Evolutionary conservation across 2,329 filamentous ascomycete species (phyloP), one percentile per base, ranked within the genome.

Genomic region (Intubia oerlemansii): DNA sequence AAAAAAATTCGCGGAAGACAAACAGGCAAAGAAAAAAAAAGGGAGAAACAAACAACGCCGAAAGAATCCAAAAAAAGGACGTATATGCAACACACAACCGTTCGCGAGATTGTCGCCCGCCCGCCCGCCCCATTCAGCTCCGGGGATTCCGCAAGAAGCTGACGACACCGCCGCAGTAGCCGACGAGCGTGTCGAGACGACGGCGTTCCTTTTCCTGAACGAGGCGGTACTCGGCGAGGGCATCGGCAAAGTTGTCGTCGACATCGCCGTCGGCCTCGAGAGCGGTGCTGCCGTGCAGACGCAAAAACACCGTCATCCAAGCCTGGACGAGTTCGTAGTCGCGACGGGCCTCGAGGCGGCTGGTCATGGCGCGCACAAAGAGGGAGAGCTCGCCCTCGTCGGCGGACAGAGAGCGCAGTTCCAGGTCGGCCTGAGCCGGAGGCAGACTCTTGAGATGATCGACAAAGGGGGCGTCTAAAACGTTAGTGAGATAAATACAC

Each of bases 281-380:
- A 2, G 17, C 28, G 10, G 27, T 24, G n/a, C 29, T 12, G 17
- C 34, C 33, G 49, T 95, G 85, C 23, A 92, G 54, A 27, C 73
- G 66, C 34, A 98, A 47, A 43, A 95, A 91, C 1, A 95, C 85
- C 2, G 76, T 73, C 82, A 98, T 95, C 85, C 88, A 98, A 1
- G 82, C 81, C 50, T 95, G 84, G 11, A 81, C 77, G 22, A 98
- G 61, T 51, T 98, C 88, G 49, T 91, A 98, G 48, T 95, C 88
- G 27, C 66, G 66, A 37, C 73, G 69, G 28, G 66, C 57, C 24
- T 56, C 52, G 29, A 95, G 54, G 10, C 76, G 62, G 30, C 56
- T 59, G 0, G 79, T 90, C 32, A 98, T 51, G 2, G 82, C 82
- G n/a, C 56, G 50, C 29, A 95, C 71, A 44, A 98, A 98, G 30